These are phyloP conservation scores for Chenopodium album DNA, from an alignment of 148 eudicot genomes.

Conservation along the genomic window DNA sequence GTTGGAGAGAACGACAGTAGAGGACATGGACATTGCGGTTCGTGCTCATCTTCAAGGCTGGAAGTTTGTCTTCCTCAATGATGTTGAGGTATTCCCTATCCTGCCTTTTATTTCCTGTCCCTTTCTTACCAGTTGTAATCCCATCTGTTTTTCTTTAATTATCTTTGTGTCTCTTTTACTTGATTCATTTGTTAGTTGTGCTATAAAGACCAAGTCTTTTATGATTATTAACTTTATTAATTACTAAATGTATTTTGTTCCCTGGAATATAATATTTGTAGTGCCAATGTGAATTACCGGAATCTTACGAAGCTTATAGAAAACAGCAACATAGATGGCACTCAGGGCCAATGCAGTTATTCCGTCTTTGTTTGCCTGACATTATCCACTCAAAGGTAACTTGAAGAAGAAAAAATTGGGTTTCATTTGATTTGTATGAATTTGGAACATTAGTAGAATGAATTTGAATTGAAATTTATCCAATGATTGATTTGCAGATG, in stretches of 20 bases:
- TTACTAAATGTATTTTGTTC: constrained; percentile 11
- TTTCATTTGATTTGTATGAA: not conserved
- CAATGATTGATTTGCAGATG: constrained; percentile 50
- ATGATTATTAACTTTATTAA: constrained; percentile 3
- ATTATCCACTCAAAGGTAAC: constrained; percentile 75
- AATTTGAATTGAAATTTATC: constrained; percentile 4
- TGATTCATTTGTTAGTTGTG: not conserved
- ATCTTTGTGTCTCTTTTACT: constrained; percentile 4
- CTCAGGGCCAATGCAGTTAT: constrained; percentile 98
- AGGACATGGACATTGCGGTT: constrained; percentile 99
- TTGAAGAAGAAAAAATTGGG: not conserved
- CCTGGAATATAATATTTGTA: constrained; percentile 28
- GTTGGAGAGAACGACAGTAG: constrained; percentile 98
- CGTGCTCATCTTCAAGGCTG: constrained; percentile 97
- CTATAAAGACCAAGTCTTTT: not conserved
- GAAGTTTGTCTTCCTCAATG: constrained; percentile 94
- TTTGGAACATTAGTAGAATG: not conserved
- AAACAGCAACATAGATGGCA: constrained; percentile 99
- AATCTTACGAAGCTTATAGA: constrained; percentile 94
- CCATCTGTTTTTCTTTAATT: constrained; percentile 21
- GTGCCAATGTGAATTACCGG: constrained; percentile 97
- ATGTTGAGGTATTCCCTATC: constrained; percentile 71
- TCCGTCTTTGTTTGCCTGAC: constrained; percentile 89
- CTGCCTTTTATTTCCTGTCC: not conserved
- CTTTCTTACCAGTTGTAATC: constrained; percentile 22